A percentile compares a stretch with the other conserved stretches of the same genome.
Evolutionary conservation across 371 early-diverging fungal genomes (phyloP).

Genomic region (Umbelopsis sp.): DNA sequence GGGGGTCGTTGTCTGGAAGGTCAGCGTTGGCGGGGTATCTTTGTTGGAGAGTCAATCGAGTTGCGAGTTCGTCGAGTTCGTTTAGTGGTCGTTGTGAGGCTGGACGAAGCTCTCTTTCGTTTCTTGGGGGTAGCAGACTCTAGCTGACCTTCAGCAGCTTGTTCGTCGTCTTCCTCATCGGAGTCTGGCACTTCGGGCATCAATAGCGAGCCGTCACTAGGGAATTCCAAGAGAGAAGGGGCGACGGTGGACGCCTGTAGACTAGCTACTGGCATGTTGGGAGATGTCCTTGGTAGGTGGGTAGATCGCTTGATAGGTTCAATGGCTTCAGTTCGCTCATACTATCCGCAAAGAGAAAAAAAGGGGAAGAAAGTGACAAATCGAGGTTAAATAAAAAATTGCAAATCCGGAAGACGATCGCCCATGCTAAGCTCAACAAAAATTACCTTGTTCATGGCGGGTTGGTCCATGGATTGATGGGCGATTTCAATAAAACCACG

Average conservation of each 20-base stretch:
- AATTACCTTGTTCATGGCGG: conserved; percentile 49
- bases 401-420: background rate
- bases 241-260: conserved; percentile 9
- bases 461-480: conserved; percentile 43
- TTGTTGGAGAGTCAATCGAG: background rate
- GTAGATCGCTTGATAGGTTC: background rate
- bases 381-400: background rate
- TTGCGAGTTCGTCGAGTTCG: conserved; percentile 8
- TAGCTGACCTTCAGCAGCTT: background rate
- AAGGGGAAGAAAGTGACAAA: background rate
- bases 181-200: conserved; percentile 40
- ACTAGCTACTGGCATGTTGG: conserved; percentile 14
- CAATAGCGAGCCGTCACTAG: conserved; percentile 47
- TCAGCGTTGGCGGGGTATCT: background rate
- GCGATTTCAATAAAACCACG: conserved; percentile 50
- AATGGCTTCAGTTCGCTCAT: conserved; percentile 5
- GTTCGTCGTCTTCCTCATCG: conserved; percentile 31
- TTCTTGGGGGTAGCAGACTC: background rate
- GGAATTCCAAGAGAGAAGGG: conserved; percentile 45
- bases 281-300: background rate
- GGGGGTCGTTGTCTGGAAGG: background rate
- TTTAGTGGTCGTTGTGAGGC: background rate
- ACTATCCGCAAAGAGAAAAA: background rate
- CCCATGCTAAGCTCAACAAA: background rate
- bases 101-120: background rate